Percentiles rank a stretch among this genome's conserved stretches.
phyloP scores from a whole-genome alignment of 768 basidiomycete species.

The Chalciporus sphaerocephalus region DNA sequence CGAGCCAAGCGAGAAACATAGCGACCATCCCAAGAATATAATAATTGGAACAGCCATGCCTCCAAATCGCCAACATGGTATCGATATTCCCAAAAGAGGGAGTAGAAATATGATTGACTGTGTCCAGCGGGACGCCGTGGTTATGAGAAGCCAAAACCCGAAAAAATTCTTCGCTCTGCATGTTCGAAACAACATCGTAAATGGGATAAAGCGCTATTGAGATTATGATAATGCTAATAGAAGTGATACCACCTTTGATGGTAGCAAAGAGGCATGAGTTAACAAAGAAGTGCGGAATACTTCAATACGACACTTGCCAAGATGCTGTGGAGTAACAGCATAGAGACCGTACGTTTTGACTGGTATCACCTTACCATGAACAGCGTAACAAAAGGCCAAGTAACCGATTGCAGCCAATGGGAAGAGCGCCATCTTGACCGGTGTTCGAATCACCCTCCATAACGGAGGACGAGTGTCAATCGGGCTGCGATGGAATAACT shows the following conservation, averaged over 20 bases:
- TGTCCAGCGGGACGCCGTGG: slow-evolving; percentile 22
- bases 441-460: slow-evolving; percentile 10
- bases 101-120: slow-evolving; percentile 20
- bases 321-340: slow-evolving; percentile 15
- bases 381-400: slow-evolving; percentile 27
- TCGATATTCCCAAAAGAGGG: slow-evolving; percentile 20
- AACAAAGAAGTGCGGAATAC: neutral
- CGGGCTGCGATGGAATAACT: neutral
- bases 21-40: slow-evolving; percentile 16
- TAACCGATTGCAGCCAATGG: slow-evolving; percentile 27
- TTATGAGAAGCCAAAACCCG: slow-evolving; percentile 11
- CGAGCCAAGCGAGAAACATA: slow-evolving; percentile 19
- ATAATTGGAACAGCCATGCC: slow-evolving; percentile 19
- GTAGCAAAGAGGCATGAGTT: slow-evolving; percentile 11
- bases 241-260: slow-evolving; percentile 27
- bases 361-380: slow-evolving; percentile 21
- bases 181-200: slow-evolving; percentile 10
- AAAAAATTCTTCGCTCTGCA: slow-evolving; percentile 31
- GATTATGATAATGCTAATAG: slow-evolving; percentile 27
- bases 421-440: slow-evolving; percentile 18
- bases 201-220: slow-evolving; percentile 28
- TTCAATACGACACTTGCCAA: slow-evolving; percentile 10
- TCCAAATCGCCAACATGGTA: slow-evolving; percentile 14
- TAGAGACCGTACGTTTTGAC: slow-evolving; percentile 24
- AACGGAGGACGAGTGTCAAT: neutral